phyloP scores from a whole-genome alignment of 306 rosid genomes.

The Canavalia ensiformis region DNA sequence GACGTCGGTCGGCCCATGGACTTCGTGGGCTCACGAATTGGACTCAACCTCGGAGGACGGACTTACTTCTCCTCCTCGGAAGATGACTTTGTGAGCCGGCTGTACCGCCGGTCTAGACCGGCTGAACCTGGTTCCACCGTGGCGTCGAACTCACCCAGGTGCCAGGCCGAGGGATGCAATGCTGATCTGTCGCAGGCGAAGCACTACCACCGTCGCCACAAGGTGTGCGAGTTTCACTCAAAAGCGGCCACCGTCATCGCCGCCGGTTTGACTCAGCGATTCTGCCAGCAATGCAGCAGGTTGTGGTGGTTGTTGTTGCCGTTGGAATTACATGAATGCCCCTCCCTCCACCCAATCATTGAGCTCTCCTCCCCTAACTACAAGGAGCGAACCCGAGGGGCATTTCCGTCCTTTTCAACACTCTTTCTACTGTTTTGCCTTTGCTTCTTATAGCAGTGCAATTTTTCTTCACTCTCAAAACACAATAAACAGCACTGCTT shows the following conservation, averaged over 20 bases:
- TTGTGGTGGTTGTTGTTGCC: conserved; percentile 18
- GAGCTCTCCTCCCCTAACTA: background rate
- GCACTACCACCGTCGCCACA: conserved; percentile 99
- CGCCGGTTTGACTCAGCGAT: conserved; percentile 98
- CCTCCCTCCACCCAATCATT: conserved; percentile 57
- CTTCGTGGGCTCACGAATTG: conserved; percentile 78
- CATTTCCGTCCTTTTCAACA: conserved; percentile 52
- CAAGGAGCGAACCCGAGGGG: conserved; percentile 50
- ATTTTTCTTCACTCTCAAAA: conserved; percentile 15
- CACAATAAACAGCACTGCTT: background rate
- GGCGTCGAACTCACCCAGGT: conserved; percentile 64
- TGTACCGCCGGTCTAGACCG: conserved; percentile 77
- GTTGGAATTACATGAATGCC: conserved; percentile 42
- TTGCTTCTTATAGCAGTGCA: conserved; percentile 20
- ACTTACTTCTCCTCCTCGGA: conserved; percentile 84
- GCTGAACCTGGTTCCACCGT: conserved; percentile 58
- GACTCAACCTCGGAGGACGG: conserved; percentile 90
- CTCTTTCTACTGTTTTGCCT: conserved; percentile 10
- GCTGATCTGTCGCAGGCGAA: conserved; percentile 91
- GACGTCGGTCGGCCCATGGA: conserved; percentile 62
- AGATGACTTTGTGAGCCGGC: conserved; percentile 84
- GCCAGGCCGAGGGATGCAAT: conserved; percentile 97
- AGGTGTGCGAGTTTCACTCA: conserved; percentile 98
- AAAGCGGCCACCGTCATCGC: conserved; percentile 92
- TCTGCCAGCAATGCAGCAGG: conserved; percentile 99